These are phyloP conservation scores for Astragalus membranaceus DNA, from an alignment of 306 rosid genomes.

Conservation along the genomic window DNA sequence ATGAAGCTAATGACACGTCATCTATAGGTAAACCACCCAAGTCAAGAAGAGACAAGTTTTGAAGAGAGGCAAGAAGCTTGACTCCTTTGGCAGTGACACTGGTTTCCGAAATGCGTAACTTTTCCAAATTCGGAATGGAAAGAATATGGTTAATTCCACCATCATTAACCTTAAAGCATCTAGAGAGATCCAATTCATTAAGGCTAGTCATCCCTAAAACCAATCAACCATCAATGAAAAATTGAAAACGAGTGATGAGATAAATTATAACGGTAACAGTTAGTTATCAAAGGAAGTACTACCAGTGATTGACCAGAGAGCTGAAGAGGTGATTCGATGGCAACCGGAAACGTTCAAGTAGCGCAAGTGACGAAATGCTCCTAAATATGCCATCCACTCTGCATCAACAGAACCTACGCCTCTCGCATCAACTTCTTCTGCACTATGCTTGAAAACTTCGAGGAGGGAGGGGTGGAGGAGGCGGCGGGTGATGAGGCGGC, in stretches of 20 bases:
- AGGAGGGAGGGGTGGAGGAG: constrained; percentile 78
- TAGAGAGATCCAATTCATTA: constrained; percentile 67
- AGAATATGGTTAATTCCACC: constrained; percentile 58
- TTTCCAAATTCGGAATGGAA: constrained; percentile 56
- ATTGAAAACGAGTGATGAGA: neutral
- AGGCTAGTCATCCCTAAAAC: constrained; percentile 55
- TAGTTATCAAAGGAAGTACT: neutral
- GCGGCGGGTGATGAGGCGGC: constrained; percentile 54
- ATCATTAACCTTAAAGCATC: constrained; percentile 73
- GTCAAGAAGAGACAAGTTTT: constrained; percentile 56
- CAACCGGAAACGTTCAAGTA: constrained; percentile 58
- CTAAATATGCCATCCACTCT: constrained; percentile 94
- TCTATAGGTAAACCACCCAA: constrained; percentile 88
- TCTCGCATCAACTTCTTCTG: constrained; percentile 64
- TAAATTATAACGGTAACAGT: neutral
- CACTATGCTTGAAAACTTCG: constrained; percentile 64
- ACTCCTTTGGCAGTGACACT: constrained; percentile 58
- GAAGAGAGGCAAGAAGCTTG: constrained; percentile 56
- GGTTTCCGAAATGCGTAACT: constrained; percentile 61
- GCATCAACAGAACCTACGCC: constrained; percentile 54
- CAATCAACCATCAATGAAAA: constrained; percentile 9
- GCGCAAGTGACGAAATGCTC: constrained; percentile 59
- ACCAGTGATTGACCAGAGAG: constrained; percentile 80
- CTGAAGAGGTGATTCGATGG: constrained; percentile 53
- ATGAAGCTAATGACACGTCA: constrained; percentile 47